Conservation (phyloP, 352 stramenopile species). For the Phytophthora pini region DNA sequence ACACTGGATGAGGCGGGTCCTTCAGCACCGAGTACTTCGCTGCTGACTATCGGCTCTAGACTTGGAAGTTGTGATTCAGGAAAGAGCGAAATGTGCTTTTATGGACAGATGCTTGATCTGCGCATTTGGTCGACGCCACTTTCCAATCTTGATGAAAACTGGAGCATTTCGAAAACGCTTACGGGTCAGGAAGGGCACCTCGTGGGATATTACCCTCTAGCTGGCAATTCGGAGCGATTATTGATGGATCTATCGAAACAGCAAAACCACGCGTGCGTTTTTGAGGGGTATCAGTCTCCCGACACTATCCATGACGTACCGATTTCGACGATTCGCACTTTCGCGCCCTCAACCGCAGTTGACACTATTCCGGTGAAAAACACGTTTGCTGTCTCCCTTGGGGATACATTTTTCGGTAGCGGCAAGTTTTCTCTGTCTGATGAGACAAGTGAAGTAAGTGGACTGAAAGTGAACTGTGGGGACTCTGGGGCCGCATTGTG, state of each 20-base stretch:
- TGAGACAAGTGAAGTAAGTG: constrained; percentile 12
- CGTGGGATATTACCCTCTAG: constrained; percentile 80
- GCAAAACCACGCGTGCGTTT: constrained; percentile 78
- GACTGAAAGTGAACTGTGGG: constrained; percentile 36
- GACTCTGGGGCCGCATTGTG: constrained; percentile 55
- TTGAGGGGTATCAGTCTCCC: constrained; percentile 46
- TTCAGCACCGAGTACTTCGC: constrained; percentile 35
- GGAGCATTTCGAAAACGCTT: constrained; percentile 38
- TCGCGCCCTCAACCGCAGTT: constrained; percentile 31
- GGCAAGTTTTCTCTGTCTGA: constrained; percentile 50
- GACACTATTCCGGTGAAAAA: constrained; percentile 52
- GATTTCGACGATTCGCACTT: constrained; percentile 33
- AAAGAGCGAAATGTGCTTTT: constrained; percentile 51
- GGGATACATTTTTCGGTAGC: constrained; percentile 49
- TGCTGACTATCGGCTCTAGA: constrained; percentile 59
- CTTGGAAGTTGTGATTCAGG: constrained; percentile 41
- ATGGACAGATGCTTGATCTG: constrained; percentile 71
- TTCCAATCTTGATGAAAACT: constrained; percentile 39
- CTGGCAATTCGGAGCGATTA: constrained; percentile 63
- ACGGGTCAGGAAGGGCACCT: constrained; percentile 53
- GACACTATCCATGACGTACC: constrained; percentile 27
- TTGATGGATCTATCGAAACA: constrained; percentile 73
- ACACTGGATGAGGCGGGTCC: constrained; percentile 29
- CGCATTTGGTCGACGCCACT: constrained; percentile 64
- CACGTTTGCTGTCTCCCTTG: constrained; percentile 46